phyloP scores from a whole-genome alignment of 2,329 filamentous ascomycete genomes.

The Neodidymelliopsis sp. region DNA sequence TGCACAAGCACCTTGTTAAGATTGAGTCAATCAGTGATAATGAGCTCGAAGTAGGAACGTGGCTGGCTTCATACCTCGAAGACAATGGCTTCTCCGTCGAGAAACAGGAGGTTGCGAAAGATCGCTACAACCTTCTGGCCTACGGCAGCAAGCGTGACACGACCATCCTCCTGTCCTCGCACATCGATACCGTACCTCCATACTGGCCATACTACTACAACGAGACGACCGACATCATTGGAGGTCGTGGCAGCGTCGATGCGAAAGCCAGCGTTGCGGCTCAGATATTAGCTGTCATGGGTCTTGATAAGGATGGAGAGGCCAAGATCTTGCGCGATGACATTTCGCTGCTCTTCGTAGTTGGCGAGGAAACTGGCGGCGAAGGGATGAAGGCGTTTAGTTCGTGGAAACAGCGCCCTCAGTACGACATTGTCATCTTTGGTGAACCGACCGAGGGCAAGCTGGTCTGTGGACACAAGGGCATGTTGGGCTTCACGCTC shows the following conservation, averaged over 20 bases:
- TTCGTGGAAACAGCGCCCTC: slow-evolving; percentile 38
- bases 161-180: slow-evolving; percentile 74
- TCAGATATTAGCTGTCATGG: slow-evolving; percentile 72
- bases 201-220: slow-evolving; percentile 71
- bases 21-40: slow-evolving; percentile 75
- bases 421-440: slow-evolving; percentile 78
- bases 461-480: slow-evolving; percentile 92
- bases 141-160: slow-evolving; percentile 63
- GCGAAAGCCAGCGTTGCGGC: slow-evolving; percentile 68
- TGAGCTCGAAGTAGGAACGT: slow-evolving; percentile 73
- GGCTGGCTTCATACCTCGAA: slow-evolving; percentile 72
- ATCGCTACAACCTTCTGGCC: slow-evolving; percentile 80
- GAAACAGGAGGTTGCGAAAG: slow-evolving; percentile 59
- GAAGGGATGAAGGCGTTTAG: slow-evolving; percentile 74
- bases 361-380: slow-evolving; percentile 83
- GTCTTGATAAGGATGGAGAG: slow-evolving; percentile 51
- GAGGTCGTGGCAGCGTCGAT: slow-evolving; percentile 76
- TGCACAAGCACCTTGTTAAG: slow-evolving; percentile 79
- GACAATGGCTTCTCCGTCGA: slow-evolving; percentile 68
- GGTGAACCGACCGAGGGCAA: slow-evolving; percentile 92
- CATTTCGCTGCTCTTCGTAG: slow-evolving; percentile 66
- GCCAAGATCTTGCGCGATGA: slow-evolving; percentile 49
- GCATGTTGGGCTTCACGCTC: slow-evolving; percentile 73
- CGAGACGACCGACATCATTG: slow-evolving; percentile 61
- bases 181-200: slow-evolving; percentile 79